phyloP scores from a whole-genome alignment of 768 basidiomycete genomes.

The Russula sp. region DNA sequence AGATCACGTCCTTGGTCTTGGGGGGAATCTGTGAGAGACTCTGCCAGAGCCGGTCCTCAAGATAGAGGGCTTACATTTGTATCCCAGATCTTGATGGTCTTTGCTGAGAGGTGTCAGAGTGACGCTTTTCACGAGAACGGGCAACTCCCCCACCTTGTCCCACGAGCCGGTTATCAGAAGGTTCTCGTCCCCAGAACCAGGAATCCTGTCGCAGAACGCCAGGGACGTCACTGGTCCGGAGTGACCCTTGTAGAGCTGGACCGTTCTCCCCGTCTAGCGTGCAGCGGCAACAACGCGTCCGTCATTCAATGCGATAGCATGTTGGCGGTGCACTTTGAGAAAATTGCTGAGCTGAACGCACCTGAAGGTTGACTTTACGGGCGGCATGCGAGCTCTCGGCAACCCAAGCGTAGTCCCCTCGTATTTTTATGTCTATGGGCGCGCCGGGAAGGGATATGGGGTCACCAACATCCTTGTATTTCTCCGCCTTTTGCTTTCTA shows the following conservation, averaged over 20 bases:
- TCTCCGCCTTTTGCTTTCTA: constrained; percentile 66
- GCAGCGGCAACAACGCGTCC: constrained; percentile 3
- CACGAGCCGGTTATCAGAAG: constrained; percentile 87
- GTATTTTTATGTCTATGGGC: constrained; percentile 63
- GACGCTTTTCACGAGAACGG: not conserved
- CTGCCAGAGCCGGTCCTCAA: constrained; percentile 6
- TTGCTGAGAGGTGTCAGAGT: constrained; percentile 21
- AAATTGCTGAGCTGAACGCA: constrained; percentile 28
- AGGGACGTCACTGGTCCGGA: constrained; percentile 84
- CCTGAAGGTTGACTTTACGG: constrained; percentile 73
- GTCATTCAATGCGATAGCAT: not conserved
- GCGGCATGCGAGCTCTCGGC: constrained; percentile 79
- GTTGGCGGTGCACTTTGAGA: not conserved
- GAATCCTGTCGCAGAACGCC: constrained; percentile 49
- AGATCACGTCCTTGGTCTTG: constrained; percentile 67
- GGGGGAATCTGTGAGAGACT: constrained; percentile 2
- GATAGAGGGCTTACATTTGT: constrained; percentile 46
- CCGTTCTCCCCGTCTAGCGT: constrained; percentile 69
- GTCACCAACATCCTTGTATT: constrained; percentile 63
- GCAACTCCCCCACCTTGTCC: constrained; percentile 57
- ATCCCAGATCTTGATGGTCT: constrained; percentile 90
- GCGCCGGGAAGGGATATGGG: constrained; percentile 76
- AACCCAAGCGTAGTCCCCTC: constrained; percentile 70
- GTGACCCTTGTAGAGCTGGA: constrained; percentile 76
- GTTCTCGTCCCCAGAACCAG: constrained; percentile 38